Percentiles rank a stretch among this genome's conserved stretches.
Conservation (phyloP, 257 asterid species). For the Osmanthus fragrans region DNA sequence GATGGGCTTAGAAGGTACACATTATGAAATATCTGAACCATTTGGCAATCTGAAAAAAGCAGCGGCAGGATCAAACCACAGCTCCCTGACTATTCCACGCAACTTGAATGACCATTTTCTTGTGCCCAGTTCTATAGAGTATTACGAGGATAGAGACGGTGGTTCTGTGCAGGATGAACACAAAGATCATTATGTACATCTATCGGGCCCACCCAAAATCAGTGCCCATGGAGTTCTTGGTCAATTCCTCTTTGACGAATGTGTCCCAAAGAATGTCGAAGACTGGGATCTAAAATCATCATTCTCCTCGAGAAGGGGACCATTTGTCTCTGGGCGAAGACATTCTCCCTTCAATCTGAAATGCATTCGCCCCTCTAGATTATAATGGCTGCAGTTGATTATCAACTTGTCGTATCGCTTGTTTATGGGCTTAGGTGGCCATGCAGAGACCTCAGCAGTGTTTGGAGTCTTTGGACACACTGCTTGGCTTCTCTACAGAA, state of each 20-base stretch:
- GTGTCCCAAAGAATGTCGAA: constrained; percentile 79
- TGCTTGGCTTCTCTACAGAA: not conserved
- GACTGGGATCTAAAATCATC: constrained; percentile 77
- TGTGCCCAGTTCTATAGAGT: constrained; percentile 59
- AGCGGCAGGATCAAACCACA: constrained; percentile 51
- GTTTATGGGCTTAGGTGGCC: not conserved
- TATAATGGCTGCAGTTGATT: constrained; percentile 33
- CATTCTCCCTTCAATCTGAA: constrained; percentile 72
- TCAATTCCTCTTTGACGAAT: constrained; percentile 70
- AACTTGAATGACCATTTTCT: constrained; percentile 54
- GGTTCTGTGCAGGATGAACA: constrained; percentile 62
- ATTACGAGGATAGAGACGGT: constrained; percentile 54
- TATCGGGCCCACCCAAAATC: constrained; percentile 55
- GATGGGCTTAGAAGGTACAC: constrained; percentile 57
- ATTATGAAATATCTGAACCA: constrained; percentile 51
- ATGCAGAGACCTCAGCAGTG: not conserved
- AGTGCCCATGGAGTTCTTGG: constrained; percentile 85
- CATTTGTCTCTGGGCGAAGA: constrained; percentile 38
- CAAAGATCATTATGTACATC: constrained; percentile 47
- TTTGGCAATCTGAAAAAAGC: constrained; percentile 59
- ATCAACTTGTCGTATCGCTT: not conserved
- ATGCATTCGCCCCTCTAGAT: constrained; percentile 84
- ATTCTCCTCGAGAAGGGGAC: constrained; percentile 24
- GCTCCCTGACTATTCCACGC: constrained; percentile 48
- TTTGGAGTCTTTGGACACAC: not conserved